These are phyloP conservation scores for Cryptococcus jaspeensis DNA, from an alignment of 1,284 basidiomycete species.

Conservation along the genomic window DNA sequence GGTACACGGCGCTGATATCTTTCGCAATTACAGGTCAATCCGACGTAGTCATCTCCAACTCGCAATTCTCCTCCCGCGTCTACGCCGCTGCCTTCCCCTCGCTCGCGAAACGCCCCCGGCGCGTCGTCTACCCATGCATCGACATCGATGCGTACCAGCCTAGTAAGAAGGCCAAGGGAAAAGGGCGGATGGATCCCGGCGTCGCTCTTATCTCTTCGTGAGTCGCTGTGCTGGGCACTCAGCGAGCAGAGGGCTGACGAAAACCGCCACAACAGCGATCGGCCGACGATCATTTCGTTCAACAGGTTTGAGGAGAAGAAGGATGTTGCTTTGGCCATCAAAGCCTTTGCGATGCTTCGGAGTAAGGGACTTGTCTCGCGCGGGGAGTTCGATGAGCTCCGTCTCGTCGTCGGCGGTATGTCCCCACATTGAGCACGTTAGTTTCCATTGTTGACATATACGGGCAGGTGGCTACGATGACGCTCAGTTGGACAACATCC, in stretches of 20 bases:
- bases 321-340: slow-evolving; percentile 77
- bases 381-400: slow-evolving; percentile 39
- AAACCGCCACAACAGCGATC: slow-evolving; percentile 54
- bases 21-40: slow-evolving; percentile 78
- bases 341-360: slow-evolving; percentile 60
- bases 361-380: slow-evolving; percentile 21
- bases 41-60: slow-evolving; percentile 89
- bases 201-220: slow-evolving; percentile 66
- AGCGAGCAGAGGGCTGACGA: slow-evolving; percentile 5
- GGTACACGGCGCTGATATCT: too few species aligned
- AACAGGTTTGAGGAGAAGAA: slow-evolving; percentile 98
- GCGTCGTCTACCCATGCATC: slow-evolving; percentile 89
- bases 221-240: slow-evolving; percentile 40
- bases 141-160: slow-evolving; percentile 68
- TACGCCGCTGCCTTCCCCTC: slow-evolving; percentile 75
- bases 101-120: slow-evolving; percentile 60
- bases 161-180: slow-evolving; percentile 3
- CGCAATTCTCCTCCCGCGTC: slow-evolving; percentile 78
- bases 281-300: slow-evolving; percentile 79
- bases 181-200: slow-evolving; percentile 53
- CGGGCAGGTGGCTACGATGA: slow-evolving; percentile 70
- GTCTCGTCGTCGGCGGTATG: slow-evolving; percentile 74
- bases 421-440: neutral
- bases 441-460: neutral
- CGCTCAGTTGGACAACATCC: slow-evolving; percentile 66